These are phyloP conservation scores for Aspergillus avenaceus DNA, from an alignment of 495 filamentous ascomycete genomes.

Conservation along the genomic window DNA sequence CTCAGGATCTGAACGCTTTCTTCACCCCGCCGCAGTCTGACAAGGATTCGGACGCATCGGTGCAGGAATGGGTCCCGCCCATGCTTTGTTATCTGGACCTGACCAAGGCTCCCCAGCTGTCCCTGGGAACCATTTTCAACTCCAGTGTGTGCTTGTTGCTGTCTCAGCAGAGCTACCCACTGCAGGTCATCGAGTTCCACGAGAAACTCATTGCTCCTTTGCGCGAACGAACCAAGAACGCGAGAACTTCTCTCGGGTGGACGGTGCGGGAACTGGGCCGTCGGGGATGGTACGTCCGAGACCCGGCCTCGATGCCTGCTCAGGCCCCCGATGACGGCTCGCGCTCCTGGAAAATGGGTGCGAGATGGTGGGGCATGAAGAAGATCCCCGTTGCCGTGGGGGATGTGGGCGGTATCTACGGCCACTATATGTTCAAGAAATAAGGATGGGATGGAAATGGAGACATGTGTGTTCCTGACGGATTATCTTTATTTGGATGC, in stretches of 20 bases:
- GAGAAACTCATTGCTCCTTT: conserved; percentile 66
- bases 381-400: conserved; percentile 76
- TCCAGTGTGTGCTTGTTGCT: conserved; percentile 54
- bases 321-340: conserved; percentile 44
- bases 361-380: conserved; percentile 82
- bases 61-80: conserved; percentile 51
- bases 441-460: conserved; percentile 23
- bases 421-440: conserved; percentile 78
- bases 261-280: conserved; percentile 63
- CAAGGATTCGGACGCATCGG: conserved; percentile 22
- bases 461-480: neutral
- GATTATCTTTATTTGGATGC: conserved; percentile 9
- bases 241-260: conserved; percentile 57
- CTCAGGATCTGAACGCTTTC: conserved; percentile 58
- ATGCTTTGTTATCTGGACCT: conserved; percentile 78
- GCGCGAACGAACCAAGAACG: conserved; percentile 45
- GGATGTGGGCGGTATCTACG: conserved; percentile 83
- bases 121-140: conserved; percentile 60
- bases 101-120: conserved; percentile 52
- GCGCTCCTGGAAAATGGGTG: conserved; percentile 82
- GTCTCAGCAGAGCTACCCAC: conserved; percentile 57
- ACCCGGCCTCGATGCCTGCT: conserved; percentile 35
- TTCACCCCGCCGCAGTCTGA: conserved; percentile 28
- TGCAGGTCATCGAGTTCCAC: conserved; percentile 75
- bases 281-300: conserved; percentile 66